Evolutionary conservation across 169 alveolate species (phyloP).

Genomic region (Perkinsus marinus): DNA sequence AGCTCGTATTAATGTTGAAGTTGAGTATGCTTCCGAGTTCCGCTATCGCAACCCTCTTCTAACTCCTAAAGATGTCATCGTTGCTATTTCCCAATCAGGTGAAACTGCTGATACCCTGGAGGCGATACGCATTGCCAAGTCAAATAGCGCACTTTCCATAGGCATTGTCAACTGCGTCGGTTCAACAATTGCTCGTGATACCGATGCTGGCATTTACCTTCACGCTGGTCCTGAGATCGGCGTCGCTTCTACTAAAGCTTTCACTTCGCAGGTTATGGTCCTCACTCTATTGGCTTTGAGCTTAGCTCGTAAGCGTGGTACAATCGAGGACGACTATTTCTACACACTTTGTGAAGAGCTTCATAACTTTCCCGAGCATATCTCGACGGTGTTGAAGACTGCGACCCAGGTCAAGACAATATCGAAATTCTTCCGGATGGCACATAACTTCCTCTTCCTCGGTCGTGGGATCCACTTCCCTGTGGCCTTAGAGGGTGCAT

Average conservation of each 20-base stretch:
- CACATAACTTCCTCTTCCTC: slow-evolving; percentile 26
- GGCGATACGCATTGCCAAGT: slow-evolving; percentile 25
- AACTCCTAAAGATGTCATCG: slow-evolving; percentile 56
- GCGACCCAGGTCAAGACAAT: neutral
- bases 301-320: slow-evolving; percentile 23
- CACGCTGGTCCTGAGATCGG: slow-evolving; percentile 93
- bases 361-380: neutral
- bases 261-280: slow-evolving; percentile 73
- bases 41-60: slow-evolving; percentile 28
- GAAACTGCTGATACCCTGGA: slow-evolving; percentile 85
- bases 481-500: slow-evolving; percentile 88
- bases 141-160: slow-evolving; percentile 7
- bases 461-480: slow-evolving; percentile 78
- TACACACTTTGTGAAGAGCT: neutral
- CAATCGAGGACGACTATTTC: neutral
- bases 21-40: slow-evolving; percentile 38
- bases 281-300: slow-evolving; percentile 57
- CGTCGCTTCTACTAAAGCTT: slow-evolving; percentile 92
- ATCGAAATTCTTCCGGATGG: neutral
- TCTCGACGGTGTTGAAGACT: neutral
- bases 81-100: slow-evolving; percentile 84
- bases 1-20: slow-evolving; percentile 18
- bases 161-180: slow-evolving; percentile 83
- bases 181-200: slow-evolving; percentile 67
- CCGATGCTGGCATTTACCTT: slow-evolving; percentile 79